Evolutionary conservation across 2,329 filamentous ascomycete species (phyloP).

Genomic region (Parascedosporium putredinis): DNA sequence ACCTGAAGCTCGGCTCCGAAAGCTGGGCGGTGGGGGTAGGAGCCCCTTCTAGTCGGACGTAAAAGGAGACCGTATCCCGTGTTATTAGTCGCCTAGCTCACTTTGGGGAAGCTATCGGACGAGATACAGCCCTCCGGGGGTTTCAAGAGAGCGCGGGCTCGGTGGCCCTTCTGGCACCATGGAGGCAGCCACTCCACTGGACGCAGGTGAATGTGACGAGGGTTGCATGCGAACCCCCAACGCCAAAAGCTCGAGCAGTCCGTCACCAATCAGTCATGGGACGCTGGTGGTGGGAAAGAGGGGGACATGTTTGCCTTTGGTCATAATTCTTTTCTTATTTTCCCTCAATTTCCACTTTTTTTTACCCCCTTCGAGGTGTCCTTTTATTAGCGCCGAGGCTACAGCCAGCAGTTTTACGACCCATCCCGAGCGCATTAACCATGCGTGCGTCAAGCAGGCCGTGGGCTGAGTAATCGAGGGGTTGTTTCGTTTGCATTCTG

Average conservation of each 20-base stretch:
- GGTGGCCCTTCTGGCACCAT: neutral
- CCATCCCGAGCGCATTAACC: neutral
- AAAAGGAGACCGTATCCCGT: slow-evolving; percentile 1
- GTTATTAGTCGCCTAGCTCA: slow-evolving; percentile 1
- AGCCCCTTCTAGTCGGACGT: slow-evolving; percentile 1
- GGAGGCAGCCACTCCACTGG: slow-evolving; percentile 4
- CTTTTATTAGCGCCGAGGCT: slow-evolving; percentile 2
- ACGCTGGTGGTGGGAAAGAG: neutral
- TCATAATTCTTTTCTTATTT: neutral
- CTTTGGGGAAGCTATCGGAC: neutral
- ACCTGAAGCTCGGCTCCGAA: slow-evolving; percentile 3
- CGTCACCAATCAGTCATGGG: slow-evolving; percentile 4
- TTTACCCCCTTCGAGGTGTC: neutral
- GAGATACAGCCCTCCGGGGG: neutral
- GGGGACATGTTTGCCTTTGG: neutral
- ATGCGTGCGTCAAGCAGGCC: neutral
- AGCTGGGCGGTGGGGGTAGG: slow-evolving; percentile 1
- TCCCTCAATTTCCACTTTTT: slow-evolving; percentile 1
- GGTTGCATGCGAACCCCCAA: slow-evolving; percentile 7
- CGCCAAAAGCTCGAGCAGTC: slow-evolving; percentile 2
- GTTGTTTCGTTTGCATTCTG: neutral
- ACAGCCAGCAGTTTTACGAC: neutral
- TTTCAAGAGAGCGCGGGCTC: slow-evolving; percentile 2
- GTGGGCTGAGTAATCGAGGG: neutral
- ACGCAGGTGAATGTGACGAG: slow-evolving; percentile 5